Base-by-base conservation (phyloP, 2,329 filamentous ascomycete species). In the Xylaria sp. region DNA sequence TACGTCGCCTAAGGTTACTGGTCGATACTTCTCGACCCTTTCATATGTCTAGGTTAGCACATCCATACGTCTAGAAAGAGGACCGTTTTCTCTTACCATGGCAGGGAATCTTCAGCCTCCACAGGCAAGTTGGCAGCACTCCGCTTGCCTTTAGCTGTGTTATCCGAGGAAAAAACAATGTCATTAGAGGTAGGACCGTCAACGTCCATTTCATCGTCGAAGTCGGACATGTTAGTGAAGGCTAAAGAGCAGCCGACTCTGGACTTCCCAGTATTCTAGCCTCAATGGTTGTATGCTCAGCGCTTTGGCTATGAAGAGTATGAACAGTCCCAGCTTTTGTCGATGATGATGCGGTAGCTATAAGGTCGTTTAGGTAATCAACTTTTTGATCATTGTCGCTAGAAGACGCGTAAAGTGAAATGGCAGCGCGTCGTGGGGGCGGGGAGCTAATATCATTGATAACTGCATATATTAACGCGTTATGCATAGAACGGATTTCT, bases 1-100 rank as follows among this genome's bases (percentile, higher is more conserved):
- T 61, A 99, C 95, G 78, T 99, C 95, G 70, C 90, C 87, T 47
- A 99, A 87, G 1, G 91, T 92, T 65, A 89, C 89, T 17, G 95
- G 95, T 56, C 95, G 88, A 79, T 98, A 99, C 74, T 99, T 99
- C 76, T 99, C 95, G 8, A 99, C 93, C 94, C 71, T 73, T 35
- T 1, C 17, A 21, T 6, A 23, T 91, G 93, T 31, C 91, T 93
- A 63, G 49, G 49, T 61, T 23, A 35, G 21, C 9, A 14, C 5
- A 35, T 60, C 52, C 40, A 23, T 14, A 9, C 9, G 35, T 58
- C 38, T n/a, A 21, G 1, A n/a, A 28, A 5, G 28, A 7, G 12
- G 2, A 28, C n/a, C 28, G 7, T 61, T 80, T 66, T 75, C 8
- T 60, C 80, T 66, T 75, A 96, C 94, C 95, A 99, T 79, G 95